Evolutionary conservation across 306 rosid species (phyloP).

Genomic region (Senna tora): DNA sequence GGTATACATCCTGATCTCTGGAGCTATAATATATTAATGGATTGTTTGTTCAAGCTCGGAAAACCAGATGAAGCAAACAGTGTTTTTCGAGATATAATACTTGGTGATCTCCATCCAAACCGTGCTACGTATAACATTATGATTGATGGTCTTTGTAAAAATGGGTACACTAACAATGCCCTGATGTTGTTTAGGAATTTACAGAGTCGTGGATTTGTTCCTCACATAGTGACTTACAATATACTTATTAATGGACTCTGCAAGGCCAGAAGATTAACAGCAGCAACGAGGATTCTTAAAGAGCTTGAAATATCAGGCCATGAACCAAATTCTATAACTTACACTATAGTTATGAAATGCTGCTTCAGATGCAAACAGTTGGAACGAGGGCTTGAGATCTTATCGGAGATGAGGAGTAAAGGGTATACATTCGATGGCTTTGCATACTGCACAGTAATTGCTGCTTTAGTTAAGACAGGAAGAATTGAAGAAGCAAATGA

Average conservation of each 20-base stretch:
- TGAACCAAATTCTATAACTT: constrained; percentile 66
- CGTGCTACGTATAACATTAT: constrained; percentile 60
- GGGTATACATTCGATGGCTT: constrained; percentile 74
- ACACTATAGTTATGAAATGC: constrained; percentile 67
- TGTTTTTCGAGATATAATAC: constrained; percentile 57
- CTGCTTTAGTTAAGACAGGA: constrained; percentile 68
- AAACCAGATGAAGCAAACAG: constrained; percentile 71
- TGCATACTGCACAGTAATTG: constrained; percentile 72
- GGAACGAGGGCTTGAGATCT: constrained; percentile 64
- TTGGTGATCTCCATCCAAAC: constrained; percentile 41
- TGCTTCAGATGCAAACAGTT: constrained; percentile 59
- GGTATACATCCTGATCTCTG: constrained; percentile 69
- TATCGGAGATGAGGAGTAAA: constrained; percentile 61
- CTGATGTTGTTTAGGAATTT: constrained; percentile 63
- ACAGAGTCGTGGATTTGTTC: constrained; percentile 63
- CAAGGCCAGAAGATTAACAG: constrained; percentile 53
- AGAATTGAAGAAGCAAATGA: constrained; percentile 61
- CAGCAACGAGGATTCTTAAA: constrained; percentile 51
- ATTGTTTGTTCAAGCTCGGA: constrained; percentile 71
- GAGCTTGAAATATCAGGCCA: constrained; percentile 62
- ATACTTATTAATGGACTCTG: constrained; percentile 75
- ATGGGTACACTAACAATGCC: constrained; percentile 64
- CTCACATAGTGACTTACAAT: constrained; percentile 65
- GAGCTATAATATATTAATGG: constrained; percentile 77
- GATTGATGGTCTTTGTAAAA: constrained; percentile 73